These are phyloP conservation scores for Thermothelomyces thermophilus DNA, from an alignment of 2,329 filamentous ascomycete genomes.

Conservation along the genomic window DNA sequence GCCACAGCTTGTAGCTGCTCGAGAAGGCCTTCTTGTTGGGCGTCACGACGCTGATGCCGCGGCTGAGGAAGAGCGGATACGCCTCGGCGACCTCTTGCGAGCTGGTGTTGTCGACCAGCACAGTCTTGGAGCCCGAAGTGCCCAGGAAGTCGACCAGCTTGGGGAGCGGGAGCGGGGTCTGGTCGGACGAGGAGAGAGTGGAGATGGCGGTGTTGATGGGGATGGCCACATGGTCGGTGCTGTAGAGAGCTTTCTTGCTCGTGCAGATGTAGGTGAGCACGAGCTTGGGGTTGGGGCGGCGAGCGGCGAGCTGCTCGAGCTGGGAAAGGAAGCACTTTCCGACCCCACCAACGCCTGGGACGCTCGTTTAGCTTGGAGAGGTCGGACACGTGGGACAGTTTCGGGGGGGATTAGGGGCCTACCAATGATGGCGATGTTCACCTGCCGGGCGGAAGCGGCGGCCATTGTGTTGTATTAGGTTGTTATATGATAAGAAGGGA, in stretches of 20 bases:
- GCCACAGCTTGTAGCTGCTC: conserved; percentile 72
- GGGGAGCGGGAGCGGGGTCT: conserved; percentile 58
- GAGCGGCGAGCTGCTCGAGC: conserved; percentile 59
- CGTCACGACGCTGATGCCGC: conserved; percentile 85
- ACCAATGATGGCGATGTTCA: conserved; percentile 42
- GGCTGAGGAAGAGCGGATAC: conserved; percentile 74
- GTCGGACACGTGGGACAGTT: neutral
- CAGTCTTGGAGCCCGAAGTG: conserved; percentile 66
- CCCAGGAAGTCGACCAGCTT: conserved; percentile 73
- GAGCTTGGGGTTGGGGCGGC: conserved; percentile 62
- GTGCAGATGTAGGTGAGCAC: conserved; percentile 79
- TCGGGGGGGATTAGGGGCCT: conserved; percentile 14
- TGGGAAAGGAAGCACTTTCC: conserved; percentile 87
- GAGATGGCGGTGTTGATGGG: conserved; percentile 54
- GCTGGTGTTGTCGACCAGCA: conserved; percentile 94
- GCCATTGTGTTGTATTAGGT: conserved; percentile 21
- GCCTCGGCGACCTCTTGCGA: conserved; percentile 75
- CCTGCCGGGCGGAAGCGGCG: conserved; percentile 29
- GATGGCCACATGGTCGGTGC: conserved; percentile 63
- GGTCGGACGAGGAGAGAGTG: conserved; percentile 56
- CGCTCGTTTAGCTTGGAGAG: conserved; percentile 4
- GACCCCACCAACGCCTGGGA: conserved; percentile 78
- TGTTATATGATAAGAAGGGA: neutral
- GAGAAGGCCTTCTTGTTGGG: conserved; percentile 99
- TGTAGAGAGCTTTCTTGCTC: conserved; percentile 75